Conservation (phyloP, 2,329 filamentous ascomycete species). For the Ophiobolus disseminans region DNA sequence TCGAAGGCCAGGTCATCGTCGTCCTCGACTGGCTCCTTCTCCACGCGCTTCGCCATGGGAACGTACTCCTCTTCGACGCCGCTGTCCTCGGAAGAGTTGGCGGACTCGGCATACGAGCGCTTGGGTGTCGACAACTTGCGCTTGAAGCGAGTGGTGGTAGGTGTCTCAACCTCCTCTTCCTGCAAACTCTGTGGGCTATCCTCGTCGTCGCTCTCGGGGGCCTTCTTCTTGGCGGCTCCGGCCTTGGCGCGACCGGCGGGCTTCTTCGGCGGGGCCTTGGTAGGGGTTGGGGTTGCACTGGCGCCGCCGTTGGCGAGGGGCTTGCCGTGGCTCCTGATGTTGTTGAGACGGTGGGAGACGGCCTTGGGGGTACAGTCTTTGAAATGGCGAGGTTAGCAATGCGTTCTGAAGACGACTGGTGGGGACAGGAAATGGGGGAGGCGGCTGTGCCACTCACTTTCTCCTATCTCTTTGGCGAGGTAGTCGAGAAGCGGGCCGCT, state of each 20-base stretch:
- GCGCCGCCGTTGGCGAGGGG: neutral
- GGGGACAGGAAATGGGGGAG: neutral
- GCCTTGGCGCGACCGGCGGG: neutral
- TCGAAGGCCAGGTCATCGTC: neutral
- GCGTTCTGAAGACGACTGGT: too few species aligned
- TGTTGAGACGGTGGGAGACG: slow-evolving; percentile 29
- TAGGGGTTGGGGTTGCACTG: neutral
- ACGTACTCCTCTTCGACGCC: neutral
- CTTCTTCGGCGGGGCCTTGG: neutral
- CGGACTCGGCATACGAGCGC: neutral
- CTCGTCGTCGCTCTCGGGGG: neutral
- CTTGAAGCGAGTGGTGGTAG: neutral
- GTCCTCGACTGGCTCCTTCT: neutral
- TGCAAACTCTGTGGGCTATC: too few species aligned
- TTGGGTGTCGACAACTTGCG: neutral
- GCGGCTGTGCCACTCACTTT: slow-evolving; percentile 17
- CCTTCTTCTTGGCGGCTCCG: neutral
- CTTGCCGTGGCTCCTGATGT: slow-evolving; percentile 20
- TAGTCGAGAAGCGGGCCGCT: slow-evolving; percentile 13
- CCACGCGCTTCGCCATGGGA: neutral
- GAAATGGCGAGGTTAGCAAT: neutral
- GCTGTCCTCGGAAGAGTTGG: neutral
- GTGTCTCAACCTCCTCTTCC: neutral
- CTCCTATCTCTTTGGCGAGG: slow-evolving; percentile 25
- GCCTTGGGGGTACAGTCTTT: slow-evolving; percentile 37